phyloP scores from a whole-genome alignment of 2,329 filamentous ascomycete species.

The Pseudogymnoascus sp. region DNA sequence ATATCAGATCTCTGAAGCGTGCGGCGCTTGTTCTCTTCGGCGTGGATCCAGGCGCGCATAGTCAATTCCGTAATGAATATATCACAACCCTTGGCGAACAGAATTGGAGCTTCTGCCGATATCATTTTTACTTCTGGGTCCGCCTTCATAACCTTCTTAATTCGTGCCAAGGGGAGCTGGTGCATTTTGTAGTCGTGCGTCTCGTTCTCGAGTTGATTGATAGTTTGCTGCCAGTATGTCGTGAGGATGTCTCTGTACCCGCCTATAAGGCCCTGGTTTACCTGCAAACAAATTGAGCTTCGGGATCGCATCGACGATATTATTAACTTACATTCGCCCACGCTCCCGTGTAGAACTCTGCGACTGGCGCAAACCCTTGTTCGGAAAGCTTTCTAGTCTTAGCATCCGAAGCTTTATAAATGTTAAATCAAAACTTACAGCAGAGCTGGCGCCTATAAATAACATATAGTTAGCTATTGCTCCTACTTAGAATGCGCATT shows the following conservation, averaged over 20 bases:
- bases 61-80: slow-evolving; percentile 99
- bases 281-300: slow-evolving; percentile 44
- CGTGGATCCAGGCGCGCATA: slow-evolving; percentile 99
- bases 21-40: slow-evolving; percentile 95
- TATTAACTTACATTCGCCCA: slow-evolving; percentile 76
- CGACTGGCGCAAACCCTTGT: slow-evolving; percentile 77
- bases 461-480: slow-evolving; percentile 20
- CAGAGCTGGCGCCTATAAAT: slow-evolving; percentile 55
- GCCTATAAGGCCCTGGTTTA: slow-evolving; percentile 88
- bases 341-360: slow-evolving; percentile 85
- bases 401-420: neutral
- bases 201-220: slow-evolving; percentile 89
- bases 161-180: slow-evolving; percentile 90
- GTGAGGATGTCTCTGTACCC: slow-evolving; percentile 95
- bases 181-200: slow-evolving; percentile 98
- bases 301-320: slow-evolving; percentile 15
- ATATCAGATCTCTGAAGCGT: slow-evolving; percentile 95
- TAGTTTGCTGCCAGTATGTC: slow-evolving; percentile 98
- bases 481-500: neutral
- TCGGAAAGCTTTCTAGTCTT: slow-evolving; percentile 60
- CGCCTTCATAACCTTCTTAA: slow-evolving; percentile 99
- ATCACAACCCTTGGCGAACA: slow-evolving; percentile 97
- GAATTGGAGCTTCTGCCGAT: slow-evolving; percentile 90
- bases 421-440: slow-evolving; percentile 42
- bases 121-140: slow-evolving; percentile 99